Percentiles rank a stretch among this genome's conserved stretches.
Evolutionary conservation across 768 basidiomycete species (phyloP).

Genomic region (Calvatia gigantea): DNA sequence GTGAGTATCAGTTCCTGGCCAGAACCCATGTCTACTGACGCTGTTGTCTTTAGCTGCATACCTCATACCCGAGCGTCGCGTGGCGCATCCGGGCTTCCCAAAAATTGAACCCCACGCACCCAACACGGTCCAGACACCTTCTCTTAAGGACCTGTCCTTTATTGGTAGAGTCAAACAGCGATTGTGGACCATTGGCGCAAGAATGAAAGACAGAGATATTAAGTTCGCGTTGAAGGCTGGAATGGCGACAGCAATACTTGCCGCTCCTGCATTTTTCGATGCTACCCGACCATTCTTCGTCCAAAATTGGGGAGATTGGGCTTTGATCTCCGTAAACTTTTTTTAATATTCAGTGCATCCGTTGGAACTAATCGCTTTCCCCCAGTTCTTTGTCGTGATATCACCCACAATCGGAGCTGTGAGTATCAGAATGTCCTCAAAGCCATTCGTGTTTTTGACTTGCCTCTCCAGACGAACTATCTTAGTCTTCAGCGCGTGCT

Average conservation of each 20-base stretch:
- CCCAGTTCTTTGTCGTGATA: conserved; percentile 87
- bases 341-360: neutral
- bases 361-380: neutral
- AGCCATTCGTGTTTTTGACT: conserved; percentile 12
- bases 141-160: conserved; percentile 52
- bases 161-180: conserved; percentile 62
- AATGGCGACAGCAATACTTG: conserved; percentile 76
- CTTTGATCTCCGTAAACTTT: conserved; percentile 76
- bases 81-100: conserved; percentile 67
- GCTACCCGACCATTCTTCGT: conserved; percentile 73
- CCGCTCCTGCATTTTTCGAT: conserved; percentile 87
- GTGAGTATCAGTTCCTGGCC: conserved; percentile 26
- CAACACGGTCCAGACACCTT: conserved; percentile 80
- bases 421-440: conserved; percentile 15
- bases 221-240: conserved; percentile 89
- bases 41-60: conserved; percentile 34
- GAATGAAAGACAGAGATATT: conserved; percentile 68
- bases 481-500: conserved; percentile 78
- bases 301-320: conserved; percentile 91
- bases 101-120: conserved; percentile 81
- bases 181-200: conserved; percentile 67
- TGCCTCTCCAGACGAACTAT: conserved; percentile 68
- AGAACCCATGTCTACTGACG: neutral
- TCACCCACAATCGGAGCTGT: conserved; percentile 88
- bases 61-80: conserved; percentile 46